Conservation (phyloP, 108 stramenopile species). For the Fragilaria radians region DNA sequence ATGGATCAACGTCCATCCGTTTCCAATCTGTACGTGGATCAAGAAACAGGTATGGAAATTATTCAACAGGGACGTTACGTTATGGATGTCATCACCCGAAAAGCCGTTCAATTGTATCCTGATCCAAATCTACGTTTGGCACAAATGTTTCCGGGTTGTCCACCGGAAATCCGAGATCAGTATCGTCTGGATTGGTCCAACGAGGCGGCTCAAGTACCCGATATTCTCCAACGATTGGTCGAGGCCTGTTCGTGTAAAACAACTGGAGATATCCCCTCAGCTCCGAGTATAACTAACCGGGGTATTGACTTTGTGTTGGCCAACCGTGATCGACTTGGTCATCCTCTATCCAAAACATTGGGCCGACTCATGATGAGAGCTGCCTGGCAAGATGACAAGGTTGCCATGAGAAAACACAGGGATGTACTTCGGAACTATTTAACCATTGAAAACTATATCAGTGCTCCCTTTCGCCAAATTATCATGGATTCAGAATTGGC, state of each 20-base stretch:
- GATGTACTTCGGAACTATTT: slow-evolving; percentile 55
- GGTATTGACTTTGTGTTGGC: slow-evolving; percentile 73
- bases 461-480: slow-evolving; percentile 82
- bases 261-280: slow-evolving; percentile 41
- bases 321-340: slow-evolving; percentile 65
- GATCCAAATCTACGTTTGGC: slow-evolving; percentile 49
- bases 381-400: slow-evolving; percentile 36
- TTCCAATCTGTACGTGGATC: slow-evolving; percentile 64
- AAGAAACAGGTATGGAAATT: slow-evolving; percentile 73
- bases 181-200: slow-evolving; percentile 57
- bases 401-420: slow-evolving; percentile 42
- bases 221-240: slow-evolving; percentile 52
- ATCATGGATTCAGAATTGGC: slow-evolving; percentile 65
- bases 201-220: slow-evolving; percentile 47
- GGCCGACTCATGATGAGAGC: slow-evolving; percentile 53
- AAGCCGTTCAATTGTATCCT: slow-evolving; percentile 48
- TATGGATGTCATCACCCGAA: slow-evolving; percentile 79
- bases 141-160: slow-evolving; percentile 79
- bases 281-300: slow-evolving; percentile 57
- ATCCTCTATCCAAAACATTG: slow-evolving; percentile 52
- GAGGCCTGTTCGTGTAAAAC: slow-evolving; percentile 53
- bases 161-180: slow-evolving; percentile 50
- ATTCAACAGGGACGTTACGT: slow-evolving; percentile 73
- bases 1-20: slow-evolving; percentile 54
- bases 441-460: slow-evolving; percentile 75